phyloP scores from a whole-genome alignment of 2,329 filamentous ascomycete species.

The Mycocentrospora acerina region DNA sequence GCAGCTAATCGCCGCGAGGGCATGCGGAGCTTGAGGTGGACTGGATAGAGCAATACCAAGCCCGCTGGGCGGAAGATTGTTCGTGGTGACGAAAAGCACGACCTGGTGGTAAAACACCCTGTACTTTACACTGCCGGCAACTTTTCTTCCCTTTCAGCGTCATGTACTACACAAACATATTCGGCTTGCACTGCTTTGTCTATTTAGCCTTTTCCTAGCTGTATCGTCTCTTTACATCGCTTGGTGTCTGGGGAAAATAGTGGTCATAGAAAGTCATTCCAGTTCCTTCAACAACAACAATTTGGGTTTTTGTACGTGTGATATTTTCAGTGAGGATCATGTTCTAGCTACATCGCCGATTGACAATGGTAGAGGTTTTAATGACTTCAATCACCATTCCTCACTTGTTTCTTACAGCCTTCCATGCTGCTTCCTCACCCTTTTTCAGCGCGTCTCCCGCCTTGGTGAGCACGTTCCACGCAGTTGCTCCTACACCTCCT shows the following conservation, averaged over 20 bases:
- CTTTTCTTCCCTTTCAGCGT: conserved; percentile 34
- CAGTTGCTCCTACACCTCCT: conserved; percentile 32
- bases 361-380: no score
- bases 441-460: conserved; percentile 39
- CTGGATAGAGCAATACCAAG: conserved; percentile 42
- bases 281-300: conserved; percentile 24
- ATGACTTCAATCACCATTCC: not conserved
- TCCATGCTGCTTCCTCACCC: conserved; percentile 41
- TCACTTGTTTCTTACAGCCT: conserved; percentile 33
- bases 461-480: conserved; percentile 39
- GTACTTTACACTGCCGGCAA: conserved; percentile 46
- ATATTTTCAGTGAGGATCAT: conserved; percentile 6
- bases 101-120: conserved; percentile 43
- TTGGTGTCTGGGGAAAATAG: conserved; percentile 42
- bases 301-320: conserved; percentile 10
- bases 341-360: no score
- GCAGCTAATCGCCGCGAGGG: conserved; percentile 36
- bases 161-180: conserved; percentile 43
- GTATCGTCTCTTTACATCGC: conserved; percentile 37
- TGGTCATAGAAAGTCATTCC: conserved; percentile 41
- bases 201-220: conserved; percentile 36
- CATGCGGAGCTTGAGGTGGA: conserved; percentile 34
- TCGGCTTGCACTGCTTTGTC: conserved; percentile 43
- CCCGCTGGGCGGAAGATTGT: conserved; percentile 46
- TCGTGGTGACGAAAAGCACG: conserved; percentile 45